Evolutionary conservation across 768 basidiomycete genomes (phyloP), one percentile per base, ranked within the genome.

Genomic region (Boletus coccyginus): DNA sequence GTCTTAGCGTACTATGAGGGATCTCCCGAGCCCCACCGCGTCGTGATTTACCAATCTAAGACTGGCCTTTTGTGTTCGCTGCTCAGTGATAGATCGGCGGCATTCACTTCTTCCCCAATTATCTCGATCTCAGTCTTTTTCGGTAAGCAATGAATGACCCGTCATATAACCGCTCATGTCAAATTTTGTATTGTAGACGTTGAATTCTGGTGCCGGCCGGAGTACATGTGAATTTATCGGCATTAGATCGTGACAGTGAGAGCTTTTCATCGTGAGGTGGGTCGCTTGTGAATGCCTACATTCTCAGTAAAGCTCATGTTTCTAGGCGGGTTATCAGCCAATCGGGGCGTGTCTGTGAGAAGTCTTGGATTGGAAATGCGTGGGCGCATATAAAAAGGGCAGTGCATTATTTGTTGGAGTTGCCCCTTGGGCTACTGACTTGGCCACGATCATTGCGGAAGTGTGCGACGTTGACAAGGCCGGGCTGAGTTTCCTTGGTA

Each of bases 401-500:
- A 40, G 59, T 63, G 61, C 46, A 55, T 52, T 14, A 50, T 61
- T 46, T 54, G 44, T 44, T 57, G 48, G 32, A 24, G 21, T 52
- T 48, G 38, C 31, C 12, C 29, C 9, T 29, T 27, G 47, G 17
- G 42, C 21, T 50, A 3, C 35, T 39, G 56, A 51, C 53, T 57
- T 50, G 66, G 43, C 66, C 67, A 54, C 64, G 67, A 50, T 69
- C 48, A 69, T 64, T 41, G 47, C 66, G 61, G 66, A 59, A 35
- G 46, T 47, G 27, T 52, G 31, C 50, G 38, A 40, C 27, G 14
- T 38, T 31, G n/a, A 27, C 42, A 46, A 53, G 46, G 48, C 57
- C 46, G 52, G 13, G 42, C 50, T 46, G 54, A 53, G 60, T 63
- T 50, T 9, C 53, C 44, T 55, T 47, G 49, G 39, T 39, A 24